These are phyloP conservation scores for Tuber brumale DNA, from an alignment of 495 filamentous ascomycete species.

Conservation along the genomic window DNA sequence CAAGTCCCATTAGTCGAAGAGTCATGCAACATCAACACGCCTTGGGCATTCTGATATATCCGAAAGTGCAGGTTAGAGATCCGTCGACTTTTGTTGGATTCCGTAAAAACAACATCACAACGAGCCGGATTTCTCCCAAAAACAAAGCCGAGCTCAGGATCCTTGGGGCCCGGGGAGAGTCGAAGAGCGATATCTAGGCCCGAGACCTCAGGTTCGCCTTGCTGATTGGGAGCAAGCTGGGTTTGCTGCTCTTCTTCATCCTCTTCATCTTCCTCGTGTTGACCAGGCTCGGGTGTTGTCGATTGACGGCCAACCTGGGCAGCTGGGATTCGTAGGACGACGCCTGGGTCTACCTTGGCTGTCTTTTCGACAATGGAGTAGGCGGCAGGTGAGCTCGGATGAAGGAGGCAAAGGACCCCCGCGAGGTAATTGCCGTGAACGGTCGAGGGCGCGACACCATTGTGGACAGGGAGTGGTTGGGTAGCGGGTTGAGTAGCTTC, in stretches of 20 bases:
- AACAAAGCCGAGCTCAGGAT: constrained; percentile 61
- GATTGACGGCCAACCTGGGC: constrained; percentile 16
- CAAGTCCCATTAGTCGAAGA: constrained; percentile 86
- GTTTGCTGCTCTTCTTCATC: constrained; percentile 51
- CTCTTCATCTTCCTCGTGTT: constrained; percentile 44
- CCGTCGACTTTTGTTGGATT: constrained; percentile 48
- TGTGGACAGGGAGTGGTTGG: constrained; percentile 72
- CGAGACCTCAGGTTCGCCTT: constrained; percentile 46
- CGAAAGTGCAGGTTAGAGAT: constrained; percentile 89
- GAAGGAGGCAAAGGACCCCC: constrained; percentile 83
- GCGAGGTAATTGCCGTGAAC: constrained; percentile 71
- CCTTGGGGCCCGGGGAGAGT: constrained; percentile 62
- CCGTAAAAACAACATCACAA: constrained; percentile 66
- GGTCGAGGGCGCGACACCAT: constrained; percentile 68
- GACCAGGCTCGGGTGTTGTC: constrained; percentile 13
- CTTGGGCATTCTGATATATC: constrained; percentile 73
- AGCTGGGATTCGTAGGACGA: constrained; percentile 50
- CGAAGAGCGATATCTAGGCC: constrained; percentile 59
- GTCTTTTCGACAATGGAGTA: constrained; percentile 58
- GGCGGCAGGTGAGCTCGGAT: constrained; percentile 68
- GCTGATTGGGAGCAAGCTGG: constrained; percentile 49
- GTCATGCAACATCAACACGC: constrained; percentile 83
- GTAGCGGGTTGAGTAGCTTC: constrained; percentile 55
- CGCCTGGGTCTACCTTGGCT: constrained; percentile 49
- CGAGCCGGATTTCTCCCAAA: constrained; percentile 70